Percentiles rank a stretch among this genome's conserved stretches.
These are phyloP conservation scores for Picea glauca DNA, from an alignment of 75 land plant genomes.

Conservation along the genomic window DNA sequence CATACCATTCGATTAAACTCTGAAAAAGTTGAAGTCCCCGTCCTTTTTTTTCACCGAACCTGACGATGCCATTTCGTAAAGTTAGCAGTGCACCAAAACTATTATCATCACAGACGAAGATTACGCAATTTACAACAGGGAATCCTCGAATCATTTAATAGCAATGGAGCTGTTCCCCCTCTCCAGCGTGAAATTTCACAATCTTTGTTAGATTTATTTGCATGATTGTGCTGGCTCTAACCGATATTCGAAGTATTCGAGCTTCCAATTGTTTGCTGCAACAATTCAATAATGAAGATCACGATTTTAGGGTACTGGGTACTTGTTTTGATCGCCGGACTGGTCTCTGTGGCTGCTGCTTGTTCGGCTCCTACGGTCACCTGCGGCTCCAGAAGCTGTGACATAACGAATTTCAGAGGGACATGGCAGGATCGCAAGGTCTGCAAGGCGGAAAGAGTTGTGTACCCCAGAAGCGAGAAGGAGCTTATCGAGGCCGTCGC, in stretches of 20 bases:
- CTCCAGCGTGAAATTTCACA: no score
- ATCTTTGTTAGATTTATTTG: background rate
- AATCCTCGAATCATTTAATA: background rate
- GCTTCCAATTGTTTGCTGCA: no score
- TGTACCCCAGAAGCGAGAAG: constrained; percentile 24
- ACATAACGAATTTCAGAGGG: constrained; percentile 19
- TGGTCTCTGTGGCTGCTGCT: background rate
- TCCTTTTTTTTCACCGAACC: background rate
- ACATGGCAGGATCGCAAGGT: constrained; percentile 20
- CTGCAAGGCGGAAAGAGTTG: constrained; percentile 21
- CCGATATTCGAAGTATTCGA: background rate
- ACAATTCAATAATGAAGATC: no score
- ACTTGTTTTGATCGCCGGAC: background rate
- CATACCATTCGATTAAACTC: no score
- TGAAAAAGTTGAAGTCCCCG: no score
- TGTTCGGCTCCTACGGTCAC: constrained; percentile 7
- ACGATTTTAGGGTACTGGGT: no score
- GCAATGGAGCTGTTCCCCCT: background rate
- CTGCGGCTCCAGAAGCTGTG: constrained; percentile 11
- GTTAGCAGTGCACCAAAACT: background rate
- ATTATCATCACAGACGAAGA: constrained; percentile 1
- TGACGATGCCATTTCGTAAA: constrained; percentile 10
- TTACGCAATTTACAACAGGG: background rate
- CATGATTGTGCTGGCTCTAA: background rate
- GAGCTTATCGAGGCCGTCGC: constrained; percentile 38